Evolutionary conservation across 108 stramenopile species (phyloP).

Genomic region (Schizochytrium sp.): DNA sequence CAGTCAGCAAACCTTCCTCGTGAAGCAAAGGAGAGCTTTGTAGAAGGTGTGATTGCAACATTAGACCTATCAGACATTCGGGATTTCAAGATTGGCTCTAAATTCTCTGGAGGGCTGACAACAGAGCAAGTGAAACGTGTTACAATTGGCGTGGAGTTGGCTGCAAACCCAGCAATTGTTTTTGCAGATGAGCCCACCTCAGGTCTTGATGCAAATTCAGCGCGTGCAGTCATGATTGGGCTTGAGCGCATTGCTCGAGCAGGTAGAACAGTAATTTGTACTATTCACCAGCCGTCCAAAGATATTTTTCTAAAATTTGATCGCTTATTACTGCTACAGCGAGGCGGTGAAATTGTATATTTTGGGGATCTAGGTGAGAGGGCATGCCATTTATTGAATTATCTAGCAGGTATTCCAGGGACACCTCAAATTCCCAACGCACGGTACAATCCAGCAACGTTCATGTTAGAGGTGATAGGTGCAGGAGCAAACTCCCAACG

Average conservation of each 20-base stretch:
- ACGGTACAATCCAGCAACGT: conserved; percentile 83
- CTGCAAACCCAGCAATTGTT: conserved; percentile 78
- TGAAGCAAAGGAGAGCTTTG: not conserved
- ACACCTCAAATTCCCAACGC: conserved; percentile 66
- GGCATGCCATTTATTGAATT: conserved; percentile 74
- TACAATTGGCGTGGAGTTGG: conserved; percentile 86
- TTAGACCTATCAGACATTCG: conserved; percentile 58
- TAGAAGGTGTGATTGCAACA: not conserved
- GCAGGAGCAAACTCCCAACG: conserved; percentile 62
- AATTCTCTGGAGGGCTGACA: conserved; percentile 72
- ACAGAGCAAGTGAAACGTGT: conserved; percentile 82
- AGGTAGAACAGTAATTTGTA: conserved; percentile 70
- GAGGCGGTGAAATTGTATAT: conserved; percentile 72
- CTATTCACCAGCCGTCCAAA: conserved; percentile 72
- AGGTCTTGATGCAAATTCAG: conserved; percentile 85
- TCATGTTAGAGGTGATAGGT: conserved; percentile 85
- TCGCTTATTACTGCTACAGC: conserved; percentile 69
- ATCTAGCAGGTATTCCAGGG: conserved; percentile 70
- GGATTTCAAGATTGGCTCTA: conserved; percentile 59
- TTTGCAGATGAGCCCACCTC: conserved; percentile 88
- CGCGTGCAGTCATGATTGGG: conserved; percentile 69
- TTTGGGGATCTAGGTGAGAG: conserved; percentile 78
- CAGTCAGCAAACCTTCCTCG: conserved; percentile 1
- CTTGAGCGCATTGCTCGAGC: conserved; percentile 34
- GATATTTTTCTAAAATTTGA: conserved; percentile 66